Conservation (phyloP, 1,284 basidiomycete genomes). For the Testicularia cyperi region DNA sequence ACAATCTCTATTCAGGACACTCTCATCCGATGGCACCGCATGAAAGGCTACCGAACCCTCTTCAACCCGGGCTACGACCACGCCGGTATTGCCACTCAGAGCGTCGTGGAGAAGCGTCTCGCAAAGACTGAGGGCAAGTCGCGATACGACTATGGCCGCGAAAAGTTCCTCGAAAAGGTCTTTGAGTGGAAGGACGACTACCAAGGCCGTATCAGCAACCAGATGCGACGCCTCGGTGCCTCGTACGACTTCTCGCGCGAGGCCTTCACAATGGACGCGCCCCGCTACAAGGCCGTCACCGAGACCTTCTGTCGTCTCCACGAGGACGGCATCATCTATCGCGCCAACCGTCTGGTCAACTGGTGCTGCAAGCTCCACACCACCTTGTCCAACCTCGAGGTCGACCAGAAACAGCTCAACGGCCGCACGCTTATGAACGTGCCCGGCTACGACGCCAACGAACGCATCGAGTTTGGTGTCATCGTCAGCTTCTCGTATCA, state of each 20-base stretch:
- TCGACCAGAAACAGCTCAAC: conserved; percentile 88
- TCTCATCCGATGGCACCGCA: conserved; percentile 63
- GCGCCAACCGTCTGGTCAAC: conserved; percentile 95
- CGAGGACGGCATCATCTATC: conserved; percentile 91
- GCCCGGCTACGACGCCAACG: conserved; percentile 89
- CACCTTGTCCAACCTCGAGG: conserved; percentile 94
- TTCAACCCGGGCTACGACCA: conserved; percentile 97
- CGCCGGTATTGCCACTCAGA: conserved; percentile 97
- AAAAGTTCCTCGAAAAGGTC: conserved; percentile 86
- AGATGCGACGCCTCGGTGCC: conserved; percentile 84
- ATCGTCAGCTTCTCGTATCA: conserved; percentile 93
- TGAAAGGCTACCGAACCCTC: conserved; percentile 88
- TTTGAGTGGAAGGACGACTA: conserved; percentile 98
- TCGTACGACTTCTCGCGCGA: conserved; percentile 92
- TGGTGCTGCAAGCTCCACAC: conserved; percentile 98
- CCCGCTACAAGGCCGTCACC: conserved; percentile 71
- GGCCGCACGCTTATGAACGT: conserved; percentile 86
- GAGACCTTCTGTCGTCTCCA: conserved; percentile 89
- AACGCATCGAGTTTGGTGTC: conserved; percentile 95
- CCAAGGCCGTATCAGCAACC: conserved; percentile 84
- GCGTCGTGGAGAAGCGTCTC: conserved; percentile 91
- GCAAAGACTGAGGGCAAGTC: conserved; percentile 81
- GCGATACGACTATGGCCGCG: conserved; percentile 89
- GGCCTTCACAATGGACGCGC: conserved; percentile 91
- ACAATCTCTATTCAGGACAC: conserved; percentile 91